These are phyloP conservation scores for Diatrype stigma DNA, from an alignment of 2,329 filamentous ascomycete genomes.

Conservation along the genomic window DNA sequence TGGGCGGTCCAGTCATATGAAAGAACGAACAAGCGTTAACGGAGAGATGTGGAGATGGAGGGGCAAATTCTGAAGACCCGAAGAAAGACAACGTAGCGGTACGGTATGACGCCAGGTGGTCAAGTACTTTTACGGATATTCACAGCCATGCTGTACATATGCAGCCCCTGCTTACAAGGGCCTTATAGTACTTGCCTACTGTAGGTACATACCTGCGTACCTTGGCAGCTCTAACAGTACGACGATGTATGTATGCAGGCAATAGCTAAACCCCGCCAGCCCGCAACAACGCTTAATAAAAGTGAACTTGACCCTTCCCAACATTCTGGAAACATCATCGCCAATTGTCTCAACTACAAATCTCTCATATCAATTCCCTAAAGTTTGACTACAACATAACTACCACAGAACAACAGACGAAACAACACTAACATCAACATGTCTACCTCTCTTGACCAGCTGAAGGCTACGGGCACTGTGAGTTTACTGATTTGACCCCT, in stretches of 20 bases:
- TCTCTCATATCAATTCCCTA: background rate
- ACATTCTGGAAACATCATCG: background rate
- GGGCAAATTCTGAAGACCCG: background rate
- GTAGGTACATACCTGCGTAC: too few species aligned
- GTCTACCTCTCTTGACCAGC: conserved; percentile 89
- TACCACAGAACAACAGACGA: background rate
- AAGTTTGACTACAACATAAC: background rate
- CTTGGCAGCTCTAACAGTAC: background rate
- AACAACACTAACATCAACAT: conserved; percentile 47
- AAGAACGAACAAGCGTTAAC: background rate
- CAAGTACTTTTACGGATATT: background rate
- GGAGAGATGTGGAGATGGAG: background rate
- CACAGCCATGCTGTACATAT: background rate
- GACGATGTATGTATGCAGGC: too few species aligned
- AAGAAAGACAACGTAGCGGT: background rate
- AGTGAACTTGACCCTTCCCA: background rate
- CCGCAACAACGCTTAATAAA: background rate
- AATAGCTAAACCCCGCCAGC: background rate
- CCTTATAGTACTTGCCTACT: too few species aligned
- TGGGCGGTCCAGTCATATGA: background rate
- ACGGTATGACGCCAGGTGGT: background rate
- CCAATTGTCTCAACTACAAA: background rate
- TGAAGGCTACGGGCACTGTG: conserved; percentile 96
- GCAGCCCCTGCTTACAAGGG: too few species aligned
- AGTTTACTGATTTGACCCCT: conserved; percentile 40